Evolutionary conservation across 1,284 basidiomycete genomes (phyloP), one percentile per base, ranked within the genome.

Genomic region (Dichomitus squalens): DNA sequence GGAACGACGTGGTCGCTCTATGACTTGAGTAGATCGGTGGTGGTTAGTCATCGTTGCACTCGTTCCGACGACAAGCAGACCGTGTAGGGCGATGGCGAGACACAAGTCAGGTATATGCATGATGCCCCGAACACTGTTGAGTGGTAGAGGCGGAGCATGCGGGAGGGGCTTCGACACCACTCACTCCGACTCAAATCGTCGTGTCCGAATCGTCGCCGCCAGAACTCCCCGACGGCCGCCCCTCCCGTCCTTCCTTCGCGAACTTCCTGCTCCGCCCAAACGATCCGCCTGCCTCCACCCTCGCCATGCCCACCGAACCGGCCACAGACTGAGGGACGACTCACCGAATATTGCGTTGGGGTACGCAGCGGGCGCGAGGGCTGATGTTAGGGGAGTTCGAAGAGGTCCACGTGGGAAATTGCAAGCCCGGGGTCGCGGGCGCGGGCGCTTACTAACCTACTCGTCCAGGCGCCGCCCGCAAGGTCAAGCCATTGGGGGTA

Each of bases 151-250:
- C 66, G 67, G 69, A 69, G 66, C 61, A 67, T 60, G 56, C 60
- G 66, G 64, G 58, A 57, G 59, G 57, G 55, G 60, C n/a, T n/a
- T 60, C 52, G 54, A 48, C 58, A 58, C 61, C 55, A 64, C 69
- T 68, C 70, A 73, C 73, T 74, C 70, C 73, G 71, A 70, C 71
- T 72, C 65, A 72, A 72, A 70, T 71, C 64, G 64, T 61, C 64
- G 67, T 68, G 69, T 72, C 72, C 72, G 72, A 71, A 66, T 65
- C 70, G 73, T 74, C 74, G 73, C 72, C 72, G 74, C 72, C 71
- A 72, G 72, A 73, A 66, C 67, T 64, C 52, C 61, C 62, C 65
- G 63, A 62, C 68, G 55, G 47, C 54, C 58, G 55, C 49, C 41
- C 47, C 29, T 39, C 35, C 39, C 48, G 49, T 52, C 50, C 54